These are phyloP conservation scores for Linum usitatissimum DNA, from an alignment of 345 rosid genomes.

Conservation along the genomic window DNA sequence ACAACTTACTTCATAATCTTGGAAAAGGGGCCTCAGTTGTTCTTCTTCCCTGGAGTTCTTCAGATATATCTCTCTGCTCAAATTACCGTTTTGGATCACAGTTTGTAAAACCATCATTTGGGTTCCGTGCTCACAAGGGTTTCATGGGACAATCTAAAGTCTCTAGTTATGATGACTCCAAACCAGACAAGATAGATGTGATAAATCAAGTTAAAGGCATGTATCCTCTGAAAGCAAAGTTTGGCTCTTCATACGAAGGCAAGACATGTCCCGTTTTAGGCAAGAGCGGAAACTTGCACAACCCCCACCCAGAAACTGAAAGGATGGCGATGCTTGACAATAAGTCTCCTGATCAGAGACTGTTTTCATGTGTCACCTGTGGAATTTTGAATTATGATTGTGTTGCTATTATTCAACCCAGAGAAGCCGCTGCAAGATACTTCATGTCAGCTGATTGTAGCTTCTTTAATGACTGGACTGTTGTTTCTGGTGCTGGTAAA, in stretches of 20 bases:
- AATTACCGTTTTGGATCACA: conserved; percentile 64
- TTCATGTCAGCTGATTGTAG: conserved; percentile 92
- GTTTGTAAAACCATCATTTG: conserved; percentile 27
- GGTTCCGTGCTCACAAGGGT: conserved; percentile 27
- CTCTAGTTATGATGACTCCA: conserved; percentile 24
- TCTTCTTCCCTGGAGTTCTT: conserved; percentile 68
- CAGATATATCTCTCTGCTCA: conserved; percentile 56
- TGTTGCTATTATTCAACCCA: conserved; percentile 77
- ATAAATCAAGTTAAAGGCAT: conserved; percentile 30
- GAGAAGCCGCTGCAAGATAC: conserved; percentile 65
- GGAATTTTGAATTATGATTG: conserved; percentile 85
- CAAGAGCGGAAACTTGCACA: conserved; percentile 19
- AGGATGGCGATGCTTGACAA: conserved; percentile 27
- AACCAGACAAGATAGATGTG: conserved; percentile 23
- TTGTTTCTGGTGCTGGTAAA: conserved; percentile 40
- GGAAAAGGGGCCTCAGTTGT: conserved; percentile 69
- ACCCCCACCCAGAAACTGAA: conserved; percentile 17
- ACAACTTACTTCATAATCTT: conserved; percentile 56
- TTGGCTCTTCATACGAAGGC: conserved; percentile 48
- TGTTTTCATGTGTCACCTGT: conserved; percentile 83
- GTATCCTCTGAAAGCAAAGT: conserved; percentile 44
- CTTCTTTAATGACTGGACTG: conserved; percentile 76
- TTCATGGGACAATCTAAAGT: conserved; percentile 27
- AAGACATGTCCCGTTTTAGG: conserved; percentile 27
- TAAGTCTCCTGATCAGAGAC: conserved; percentile 72